Conservation (phyloP, 352 stramenopile species). For the Pythium utonaiense region DNA sequence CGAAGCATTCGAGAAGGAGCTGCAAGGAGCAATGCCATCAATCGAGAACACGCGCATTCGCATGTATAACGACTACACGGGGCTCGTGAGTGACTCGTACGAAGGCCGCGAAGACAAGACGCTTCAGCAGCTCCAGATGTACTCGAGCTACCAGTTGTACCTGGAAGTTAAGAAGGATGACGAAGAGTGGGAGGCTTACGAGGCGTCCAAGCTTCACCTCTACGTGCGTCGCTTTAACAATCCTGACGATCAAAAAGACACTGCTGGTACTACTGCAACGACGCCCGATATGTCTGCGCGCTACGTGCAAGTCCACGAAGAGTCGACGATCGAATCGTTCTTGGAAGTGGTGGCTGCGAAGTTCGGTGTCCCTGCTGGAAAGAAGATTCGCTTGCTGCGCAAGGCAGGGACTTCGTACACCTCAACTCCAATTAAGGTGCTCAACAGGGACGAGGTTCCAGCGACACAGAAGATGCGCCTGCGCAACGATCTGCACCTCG, state of each 20-base stretch:
- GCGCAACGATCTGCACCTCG: conserved; percentile 60
- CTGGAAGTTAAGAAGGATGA: conserved; percentile 59
- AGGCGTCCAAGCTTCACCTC: conserved; percentile 64
- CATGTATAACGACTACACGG: conserved; percentile 77
- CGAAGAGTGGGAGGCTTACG: conserved; percentile 64
- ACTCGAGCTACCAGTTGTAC: conserved; percentile 68
- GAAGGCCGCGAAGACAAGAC: conserved; percentile 51
- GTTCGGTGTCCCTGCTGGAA: conserved; percentile 36
- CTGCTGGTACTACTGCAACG: neutral
- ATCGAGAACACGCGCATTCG: conserved; percentile 61
- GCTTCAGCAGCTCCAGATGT: conserved; percentile 56
- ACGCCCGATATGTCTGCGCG: conserved; percentile 35
- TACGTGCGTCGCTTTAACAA: conserved; percentile 62
- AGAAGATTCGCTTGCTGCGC: conserved; percentile 58
- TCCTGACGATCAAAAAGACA: conserved; percentile 15
- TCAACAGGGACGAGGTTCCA: conserved; percentile 50
- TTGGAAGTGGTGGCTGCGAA: conserved; percentile 47
- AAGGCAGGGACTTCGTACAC: conserved; percentile 70
- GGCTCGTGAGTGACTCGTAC: conserved; percentile 60
- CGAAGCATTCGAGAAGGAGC: conserved; percentile 59
- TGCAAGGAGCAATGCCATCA: conserved; percentile 40
- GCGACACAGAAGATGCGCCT: conserved; percentile 40
- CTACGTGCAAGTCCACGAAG: conserved; percentile 64
- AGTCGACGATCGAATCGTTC: conserved; percentile 50
- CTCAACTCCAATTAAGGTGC: conserved; percentile 53